phyloP scores from a whole-genome alignment of 2,329 filamentous ascomycete genomes.

The Furcasterigmium sp. region DNA sequence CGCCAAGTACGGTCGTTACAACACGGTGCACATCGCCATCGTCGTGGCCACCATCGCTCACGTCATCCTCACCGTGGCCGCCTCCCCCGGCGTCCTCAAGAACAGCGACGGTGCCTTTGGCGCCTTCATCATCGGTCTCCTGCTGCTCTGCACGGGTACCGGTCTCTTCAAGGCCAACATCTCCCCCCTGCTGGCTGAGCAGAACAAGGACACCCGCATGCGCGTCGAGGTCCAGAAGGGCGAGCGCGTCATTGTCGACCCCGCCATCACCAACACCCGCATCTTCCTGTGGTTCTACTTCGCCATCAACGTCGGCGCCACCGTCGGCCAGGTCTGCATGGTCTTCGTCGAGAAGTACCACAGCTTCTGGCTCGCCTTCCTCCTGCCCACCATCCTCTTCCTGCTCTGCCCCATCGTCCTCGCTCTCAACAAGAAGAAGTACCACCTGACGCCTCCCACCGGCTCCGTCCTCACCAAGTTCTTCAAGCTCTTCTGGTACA shows the following conservation, averaged over 20 bases:
- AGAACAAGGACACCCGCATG: slow-evolving; percentile 56
- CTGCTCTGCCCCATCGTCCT: slow-evolving; percentile 57
- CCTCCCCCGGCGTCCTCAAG: slow-evolving; percentile 56
- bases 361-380: slow-evolving; percentile 68
- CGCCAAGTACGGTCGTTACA: slow-evolving; percentile 67
- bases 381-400: slow-evolving; percentile 64
- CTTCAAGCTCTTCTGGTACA: slow-evolving; percentile 52
- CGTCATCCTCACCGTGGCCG: slow-evolving; percentile 58
- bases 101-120: slow-evolving; percentile 52
- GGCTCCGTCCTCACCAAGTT: slow-evolving; percentile 70
- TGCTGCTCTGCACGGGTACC: slow-evolving; percentile 55
- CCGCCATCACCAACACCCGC: slow-evolving; percentile 60
- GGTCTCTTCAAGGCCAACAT: slow-evolving; percentile 82
- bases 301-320: slow-evolving; percentile 60
- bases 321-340: slow-evolving; percentile 58
- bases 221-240: slow-evolving; percentile 52
- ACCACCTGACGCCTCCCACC: slow-evolving; percentile 59
- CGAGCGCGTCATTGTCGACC: slow-evolving; percentile 66
- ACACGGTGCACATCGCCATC: slow-evolving; percentile 66
- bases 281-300: slow-evolving; percentile 61
- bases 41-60: slow-evolving; percentile 61
- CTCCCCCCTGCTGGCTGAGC: slow-evolving; percentile 65
- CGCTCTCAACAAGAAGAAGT: slow-evolving; percentile 53
- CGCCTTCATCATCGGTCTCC: slow-evolving; percentile 63
- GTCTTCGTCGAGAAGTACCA: slow-evolving; percentile 72